Evolutionary conservation across 352 stramenopile species (phyloP), one percentile per base, ranked within the genome.

Genomic region (Globisporangium nagaii): DNA sequence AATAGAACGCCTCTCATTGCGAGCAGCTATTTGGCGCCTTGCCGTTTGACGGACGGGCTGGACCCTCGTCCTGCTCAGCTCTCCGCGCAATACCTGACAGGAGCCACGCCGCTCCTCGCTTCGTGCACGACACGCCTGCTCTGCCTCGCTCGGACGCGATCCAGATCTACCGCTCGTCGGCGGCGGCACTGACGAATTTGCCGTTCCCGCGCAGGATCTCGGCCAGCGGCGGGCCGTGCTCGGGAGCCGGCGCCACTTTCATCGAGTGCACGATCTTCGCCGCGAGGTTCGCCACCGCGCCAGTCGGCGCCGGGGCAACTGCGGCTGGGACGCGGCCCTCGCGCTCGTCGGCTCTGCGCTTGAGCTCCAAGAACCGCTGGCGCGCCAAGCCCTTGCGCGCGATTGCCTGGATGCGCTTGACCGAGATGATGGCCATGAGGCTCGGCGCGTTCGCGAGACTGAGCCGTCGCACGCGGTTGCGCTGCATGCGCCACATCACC

Each of bases 331-430:
- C 31, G 8, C 12, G 22, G 22, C 24, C 31, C 10, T 15, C 19
- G 0, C 19, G 36, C 20, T 50, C 46, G 4, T 43, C 34, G 2
- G 55, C 31, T 30, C 48, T 19, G 24, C 47, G 28, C 24, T 65
- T 75, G 30, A 72, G 40, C 17, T 58, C 44, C 2, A 60, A 31
- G 28, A 69, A 66, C 13, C 58, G 51, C 48, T 68, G 67, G 7
- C 56, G 48, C 9, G 65, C 64, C 3, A 75, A 31, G 1, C 56
- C 50, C 13, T 49, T 49, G 12, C 70, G 66, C 46, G 67, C 50
- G 1, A 57, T 48, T 1, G 66, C 44, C 49, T 79, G 70, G 31
- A 79, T 79, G 20, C 67, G 66, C 44, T 72, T 76, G 27, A 55
- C 62, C 0, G 63, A 68, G 25, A 79, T 63, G 15, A 76, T 42